phyloP scores from a whole-genome alignment of 305 asterid genomes.

The Plantago lanceolata region DNA sequence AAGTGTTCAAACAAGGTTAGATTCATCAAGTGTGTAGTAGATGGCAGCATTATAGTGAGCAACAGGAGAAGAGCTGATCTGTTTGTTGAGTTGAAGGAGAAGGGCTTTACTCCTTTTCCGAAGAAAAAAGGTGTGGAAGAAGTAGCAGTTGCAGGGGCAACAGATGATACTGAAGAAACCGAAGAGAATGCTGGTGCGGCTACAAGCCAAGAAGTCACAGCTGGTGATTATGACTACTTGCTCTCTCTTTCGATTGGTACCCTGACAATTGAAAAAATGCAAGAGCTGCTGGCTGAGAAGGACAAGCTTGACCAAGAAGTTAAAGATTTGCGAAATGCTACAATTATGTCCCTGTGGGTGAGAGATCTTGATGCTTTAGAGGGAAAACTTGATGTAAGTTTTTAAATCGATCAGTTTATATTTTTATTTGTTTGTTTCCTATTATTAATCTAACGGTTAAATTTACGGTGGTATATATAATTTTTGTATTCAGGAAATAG shows the following conservation, averaged over 20 bases:
- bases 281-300: conserved; percentile 64
- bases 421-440: not conserved
- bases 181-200: conserved; percentile 46
- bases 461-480: not conserved
- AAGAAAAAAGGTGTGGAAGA: conserved; percentile 48
- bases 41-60: conserved; percentile 77
- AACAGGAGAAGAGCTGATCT: conserved; percentile 80
- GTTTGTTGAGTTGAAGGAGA: conserved; percentile 70
- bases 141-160: conserved; percentile 59
- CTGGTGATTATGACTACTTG: conserved; percentile 88
- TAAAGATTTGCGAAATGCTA: conserved; percentile 57
- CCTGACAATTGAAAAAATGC: conserved; percentile 73
- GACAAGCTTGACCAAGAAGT: conserved; percentile 57
- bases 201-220: conserved; percentile 42
- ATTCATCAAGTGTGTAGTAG: conserved; percentile 74
- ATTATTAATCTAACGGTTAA: too few species aligned
- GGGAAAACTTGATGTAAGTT: conserved; percentile 58
- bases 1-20: conserved; percentile 76
- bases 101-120: conserved; percentile 88
- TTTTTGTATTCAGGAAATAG: conserved; percentile 47
- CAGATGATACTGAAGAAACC: conserved; percentile 59
- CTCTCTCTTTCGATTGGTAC: conserved; percentile 77
- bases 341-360: conserved; percentile 65
- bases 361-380: conserved; percentile 80
- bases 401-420: not conserved